Conservation (phyloP, 2,329 filamentous ascomycete species). For the Cladophialophora immunda region DNA sequence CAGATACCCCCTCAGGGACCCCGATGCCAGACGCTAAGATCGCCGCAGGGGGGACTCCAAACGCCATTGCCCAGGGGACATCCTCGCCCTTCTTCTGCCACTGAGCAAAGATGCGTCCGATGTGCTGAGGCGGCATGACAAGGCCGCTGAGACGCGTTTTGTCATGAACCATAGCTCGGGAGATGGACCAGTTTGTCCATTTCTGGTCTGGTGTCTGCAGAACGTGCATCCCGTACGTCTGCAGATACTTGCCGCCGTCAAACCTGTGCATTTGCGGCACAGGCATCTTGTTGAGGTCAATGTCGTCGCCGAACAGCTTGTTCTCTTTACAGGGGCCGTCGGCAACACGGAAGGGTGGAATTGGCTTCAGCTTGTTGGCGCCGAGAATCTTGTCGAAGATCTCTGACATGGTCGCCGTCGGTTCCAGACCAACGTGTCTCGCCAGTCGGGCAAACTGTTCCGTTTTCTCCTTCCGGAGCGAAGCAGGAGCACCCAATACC, state of each 20-base stretch:
- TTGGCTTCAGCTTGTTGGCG: conserved; percentile 46
- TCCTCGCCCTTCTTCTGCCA: conserved; percentile 58
- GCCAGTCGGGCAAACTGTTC: conserved; percentile 55
- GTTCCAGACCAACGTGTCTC: conserved; percentile 52
- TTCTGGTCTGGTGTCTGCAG: conserved; percentile 55
- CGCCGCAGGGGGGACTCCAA: conserved; percentile 61
- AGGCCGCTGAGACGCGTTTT: conserved; percentile 53
- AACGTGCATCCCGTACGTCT: conserved; percentile 61
- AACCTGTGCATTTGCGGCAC: conserved; percentile 53
- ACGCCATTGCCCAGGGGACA: conserved; percentile 57
- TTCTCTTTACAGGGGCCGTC: conserved; percentile 57
- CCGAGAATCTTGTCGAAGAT: conserved; percentile 55
- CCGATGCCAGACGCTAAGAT: conserved; percentile 60
- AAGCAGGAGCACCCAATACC: conserved; percentile 58
- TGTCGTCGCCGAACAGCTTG: conserved; percentile 48
- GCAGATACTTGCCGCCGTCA: conserved; percentile 61
- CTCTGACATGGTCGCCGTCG: conserved; percentile 48
- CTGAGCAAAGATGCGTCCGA: conserved; percentile 56
- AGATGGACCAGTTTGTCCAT: conserved; percentile 56
- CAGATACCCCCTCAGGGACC: conserved; percentile 58
- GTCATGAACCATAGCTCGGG: conserved; percentile 58
- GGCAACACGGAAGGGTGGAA: conserved; percentile 46
- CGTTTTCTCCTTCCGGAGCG: conserved; percentile 45
- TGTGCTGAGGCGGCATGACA: conserved; percentile 57
- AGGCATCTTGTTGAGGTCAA: conserved; percentile 56